Conservation (phyloP, 306 rosid species). For the Casuarina glauca region DNA sequence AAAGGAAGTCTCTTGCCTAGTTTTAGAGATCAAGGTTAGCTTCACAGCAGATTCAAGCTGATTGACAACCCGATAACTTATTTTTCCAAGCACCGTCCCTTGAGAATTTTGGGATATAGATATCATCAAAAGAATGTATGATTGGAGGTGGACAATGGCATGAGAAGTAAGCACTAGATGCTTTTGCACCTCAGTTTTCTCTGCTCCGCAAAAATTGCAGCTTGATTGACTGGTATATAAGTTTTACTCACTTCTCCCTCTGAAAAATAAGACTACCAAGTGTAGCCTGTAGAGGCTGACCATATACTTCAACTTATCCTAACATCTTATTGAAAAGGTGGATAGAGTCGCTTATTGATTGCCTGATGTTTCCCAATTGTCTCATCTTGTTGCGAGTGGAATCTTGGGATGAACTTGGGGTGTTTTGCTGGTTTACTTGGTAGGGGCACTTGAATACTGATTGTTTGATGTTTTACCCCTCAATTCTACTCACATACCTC, state of each 20-base stretch:
- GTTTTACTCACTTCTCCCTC: not conserved
- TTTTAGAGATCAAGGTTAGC: not conserved
- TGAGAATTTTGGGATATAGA: not conserved
- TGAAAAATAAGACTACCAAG: not conserved
- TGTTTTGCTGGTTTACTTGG: not conserved
- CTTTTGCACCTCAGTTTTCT: not conserved
- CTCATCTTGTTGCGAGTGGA: not conserved
- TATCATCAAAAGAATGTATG: not conserved
- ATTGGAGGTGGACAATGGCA: not conserved
- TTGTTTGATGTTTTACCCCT: not conserved
- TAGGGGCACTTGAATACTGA: not conserved
- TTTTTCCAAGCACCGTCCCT: not conserved
- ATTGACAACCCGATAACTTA: not conserved
- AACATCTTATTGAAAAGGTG: not conserved
- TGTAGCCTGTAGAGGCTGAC: not conserved
- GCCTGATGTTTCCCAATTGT: not conserved
- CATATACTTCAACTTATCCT: not conserved
- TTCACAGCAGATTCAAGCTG: not conserved
- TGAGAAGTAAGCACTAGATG: not conserved
- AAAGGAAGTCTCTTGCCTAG: not conserved
- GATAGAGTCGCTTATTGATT: not conserved
- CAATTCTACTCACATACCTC: not conserved
- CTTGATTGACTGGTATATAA: not conserved
- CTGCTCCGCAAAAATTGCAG: not conserved
- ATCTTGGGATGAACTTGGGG: not conserved